Evolutionary conservation across 495 filamentous ascomycete species (phyloP).

Genomic region (Tuber magnatum): DNA sequence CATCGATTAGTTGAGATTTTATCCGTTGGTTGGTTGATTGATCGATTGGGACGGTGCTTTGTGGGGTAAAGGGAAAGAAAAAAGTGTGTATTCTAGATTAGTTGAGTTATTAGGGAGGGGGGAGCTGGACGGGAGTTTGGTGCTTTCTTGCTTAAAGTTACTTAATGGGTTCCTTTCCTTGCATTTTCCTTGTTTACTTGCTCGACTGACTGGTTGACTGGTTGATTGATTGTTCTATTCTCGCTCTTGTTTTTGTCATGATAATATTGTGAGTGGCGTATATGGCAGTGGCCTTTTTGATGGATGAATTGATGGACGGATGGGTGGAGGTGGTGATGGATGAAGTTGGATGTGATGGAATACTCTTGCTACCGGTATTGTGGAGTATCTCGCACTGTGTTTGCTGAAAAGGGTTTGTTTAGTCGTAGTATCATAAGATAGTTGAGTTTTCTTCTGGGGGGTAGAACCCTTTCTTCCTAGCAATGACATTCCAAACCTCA

Average conservation of each 20-base stretch:
- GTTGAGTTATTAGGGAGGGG: not conserved
- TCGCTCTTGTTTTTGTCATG: not conserved
- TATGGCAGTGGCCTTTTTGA: not conserved
- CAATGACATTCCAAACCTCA: not conserved
- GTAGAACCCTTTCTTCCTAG: not conserved
- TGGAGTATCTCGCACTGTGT: not conserved
- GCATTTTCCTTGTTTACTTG: not conserved
- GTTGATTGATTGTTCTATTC: not conserved
- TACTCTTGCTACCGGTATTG: not conserved
- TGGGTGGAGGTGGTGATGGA: not conserved
- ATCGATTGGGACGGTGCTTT: not conserved
- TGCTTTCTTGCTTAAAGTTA: not conserved
- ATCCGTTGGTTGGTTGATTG: not conserved
- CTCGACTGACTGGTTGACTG: too few relatives aligned
- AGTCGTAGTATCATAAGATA: not conserved
- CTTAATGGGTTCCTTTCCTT: conserved; percentile 12
- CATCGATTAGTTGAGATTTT: not conserved
- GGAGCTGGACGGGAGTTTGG: conserved; percentile 6
- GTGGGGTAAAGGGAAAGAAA: not conserved
- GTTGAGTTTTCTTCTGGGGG: not conserved
- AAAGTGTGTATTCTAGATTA: not conserved
- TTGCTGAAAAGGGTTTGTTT: not conserved
- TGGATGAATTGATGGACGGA: not conserved
- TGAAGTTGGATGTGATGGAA: not conserved
- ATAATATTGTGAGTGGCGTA: not conserved